Conservation (phyloP, 495 filamentous ascomycete species). For the Friedmanniomyces endolithicus region DNA sequence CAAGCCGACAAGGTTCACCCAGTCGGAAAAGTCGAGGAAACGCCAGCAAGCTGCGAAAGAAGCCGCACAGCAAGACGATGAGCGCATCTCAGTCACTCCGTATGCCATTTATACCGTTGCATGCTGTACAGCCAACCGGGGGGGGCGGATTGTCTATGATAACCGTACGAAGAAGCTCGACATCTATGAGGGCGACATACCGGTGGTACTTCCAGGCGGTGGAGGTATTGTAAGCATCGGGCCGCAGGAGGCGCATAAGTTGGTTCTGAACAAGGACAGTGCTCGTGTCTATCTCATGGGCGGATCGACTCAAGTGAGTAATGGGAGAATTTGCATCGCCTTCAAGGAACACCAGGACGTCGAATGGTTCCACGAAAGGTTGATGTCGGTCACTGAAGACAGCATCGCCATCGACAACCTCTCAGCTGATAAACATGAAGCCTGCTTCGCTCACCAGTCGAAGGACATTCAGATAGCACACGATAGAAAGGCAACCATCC, state of each 20-base stretch:
- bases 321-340: constrained; percentile 7
- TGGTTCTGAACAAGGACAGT: neutral
- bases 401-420: neutral
- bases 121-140: too few species aligned
- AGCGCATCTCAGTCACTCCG: neutral
- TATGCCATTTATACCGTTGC: too few species aligned
- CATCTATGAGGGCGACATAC: neutral
- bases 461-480: too few species aligned
- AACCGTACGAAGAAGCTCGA: neutral
- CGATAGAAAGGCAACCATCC: too few species aligned
- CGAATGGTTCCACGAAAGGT: neutral
- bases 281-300: neutral
- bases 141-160: neutral
- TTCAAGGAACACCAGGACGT: neutral
- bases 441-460: too few species aligned
- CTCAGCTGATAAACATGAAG: neutral
- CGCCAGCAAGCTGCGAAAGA: neutral
- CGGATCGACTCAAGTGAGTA: neutral
- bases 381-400: neutral
- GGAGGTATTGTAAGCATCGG: neutral
- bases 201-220: neutral
- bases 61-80: neutral
- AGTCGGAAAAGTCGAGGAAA: neutral
- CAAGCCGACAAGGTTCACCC: neutral
- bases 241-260: neutral